Base-by-base conservation (phyloP, 306 rosid species). In the Lathyrus oleraceus region DNA sequence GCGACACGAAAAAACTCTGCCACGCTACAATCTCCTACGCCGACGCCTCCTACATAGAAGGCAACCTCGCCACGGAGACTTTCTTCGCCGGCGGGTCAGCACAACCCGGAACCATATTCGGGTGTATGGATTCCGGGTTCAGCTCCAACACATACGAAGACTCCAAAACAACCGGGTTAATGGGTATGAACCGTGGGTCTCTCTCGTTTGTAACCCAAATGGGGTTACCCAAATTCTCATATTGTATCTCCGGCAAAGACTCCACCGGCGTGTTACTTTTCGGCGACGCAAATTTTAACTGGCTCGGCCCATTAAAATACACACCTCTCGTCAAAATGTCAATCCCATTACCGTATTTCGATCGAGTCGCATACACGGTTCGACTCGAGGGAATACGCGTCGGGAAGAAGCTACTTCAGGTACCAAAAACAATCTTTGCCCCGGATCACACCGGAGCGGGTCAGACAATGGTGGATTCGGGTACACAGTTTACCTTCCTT, bases 361-460 rank as follows among this genome's bases (percentile, higher is more conserved):
- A 92, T 79, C 85, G 98, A 11, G 92, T 77, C 8, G 96, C 97
- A 0, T 92, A 92, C 83, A 81, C 95, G 4, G 90, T 92, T 2
- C 87, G 76, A 19, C 86, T 92, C 8, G 75, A 86, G 0, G 96
- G 97, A 1, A 92, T 92, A 5, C 75, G 71, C 27, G 95, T 92
- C 10, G 74, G 82, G 14, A 35, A 57, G 0, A 87, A 83, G 48
- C 12, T 44, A 0, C 28, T 92, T 0, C 67, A 83, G 0, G 74
- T 89, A 1, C 85, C 90, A 15, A 81, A 86, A 25, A 66, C 95
- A 0, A 59, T 62, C 0, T 81, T 85, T 2, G 70, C 58, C 0
- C 95, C 97, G 17, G 96, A 92, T 60, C 97, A 92, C 28, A 87
- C 95, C 28, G 96, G 96, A 16, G 96, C 97, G 32, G 96, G 97